These are phyloP conservation scores for Sporisorium reilianum DNA, from an alignment of 1,284 basidiomycete species.

Conservation along the genomic window DNA sequence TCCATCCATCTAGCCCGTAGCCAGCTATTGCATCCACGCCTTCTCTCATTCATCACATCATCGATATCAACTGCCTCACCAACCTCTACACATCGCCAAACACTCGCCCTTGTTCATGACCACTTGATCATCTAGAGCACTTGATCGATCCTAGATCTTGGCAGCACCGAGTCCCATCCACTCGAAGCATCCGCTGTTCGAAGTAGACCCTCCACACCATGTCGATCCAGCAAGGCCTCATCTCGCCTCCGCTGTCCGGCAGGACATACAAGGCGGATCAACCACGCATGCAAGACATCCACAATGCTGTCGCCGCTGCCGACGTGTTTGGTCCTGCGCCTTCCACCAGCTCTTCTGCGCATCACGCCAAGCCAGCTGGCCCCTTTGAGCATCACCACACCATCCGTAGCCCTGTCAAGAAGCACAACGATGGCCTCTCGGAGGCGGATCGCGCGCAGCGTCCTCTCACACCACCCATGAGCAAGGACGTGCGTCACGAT, in stretches of 20 bases:
- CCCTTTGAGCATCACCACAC: constrained; percentile 19
- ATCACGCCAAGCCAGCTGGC: background rate
- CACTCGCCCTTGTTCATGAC: background rate
- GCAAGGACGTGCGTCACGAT: constrained; percentile 45
- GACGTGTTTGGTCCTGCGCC: constrained; percentile 23
- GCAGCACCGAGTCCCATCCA: constrained; percentile 7
- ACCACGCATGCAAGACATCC: constrained; percentile 20
- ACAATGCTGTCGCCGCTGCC: constrained; percentile 17
- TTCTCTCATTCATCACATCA: background rate
- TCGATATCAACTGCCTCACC: background rate
- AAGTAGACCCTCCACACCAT: constrained; percentile 6
- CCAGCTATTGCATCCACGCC: constrained; percentile 1
- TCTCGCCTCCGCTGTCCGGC: constrained; percentile 41
- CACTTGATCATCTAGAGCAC: constrained; percentile 1
- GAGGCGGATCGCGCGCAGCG: constrained; percentile 21
- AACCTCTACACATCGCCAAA: background rate
- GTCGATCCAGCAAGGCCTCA: constrained; percentile 40
- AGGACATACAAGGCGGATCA: constrained; percentile 33
- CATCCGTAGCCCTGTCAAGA: constrained; percentile 41
- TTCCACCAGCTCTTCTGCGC: background rate
- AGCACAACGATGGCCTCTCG: constrained; percentile 14
- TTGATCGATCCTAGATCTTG: background rate
- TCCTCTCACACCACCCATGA: constrained; percentile 47
- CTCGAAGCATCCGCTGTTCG: constrained; percentile 10
- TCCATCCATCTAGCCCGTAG: background rate